Evolutionary conservation across 2,329 filamentous ascomycete genomes (phyloP).

Genomic region (Aphanocladium album): DNA sequence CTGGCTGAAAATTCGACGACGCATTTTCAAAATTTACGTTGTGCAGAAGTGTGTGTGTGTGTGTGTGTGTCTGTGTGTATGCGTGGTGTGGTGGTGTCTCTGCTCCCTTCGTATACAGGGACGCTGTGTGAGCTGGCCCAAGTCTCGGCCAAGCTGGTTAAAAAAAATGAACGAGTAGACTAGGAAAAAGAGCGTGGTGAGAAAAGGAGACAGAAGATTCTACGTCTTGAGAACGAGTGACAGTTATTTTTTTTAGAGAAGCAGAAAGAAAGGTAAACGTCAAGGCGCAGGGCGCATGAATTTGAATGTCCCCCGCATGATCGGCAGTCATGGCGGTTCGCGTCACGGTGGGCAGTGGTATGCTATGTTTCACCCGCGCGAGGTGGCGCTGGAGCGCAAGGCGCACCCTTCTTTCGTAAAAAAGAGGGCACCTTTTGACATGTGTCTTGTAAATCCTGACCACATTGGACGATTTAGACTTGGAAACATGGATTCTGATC

Average conservation of each 20-base stretch:
- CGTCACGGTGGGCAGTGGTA: not conserved
- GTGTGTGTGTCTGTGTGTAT: not conserved
- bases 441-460: not conserved
- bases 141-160: not conserved
- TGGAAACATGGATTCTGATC: not conserved
- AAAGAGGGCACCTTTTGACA: not conserved
- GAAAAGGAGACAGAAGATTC: too few relatives aligned
- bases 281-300: not conserved
- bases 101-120: not conserved
- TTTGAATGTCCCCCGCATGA: not conserved
- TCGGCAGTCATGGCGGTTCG: not conserved
- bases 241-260: not conserved
- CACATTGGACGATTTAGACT: not conserved
- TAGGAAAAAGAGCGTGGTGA: not conserved
- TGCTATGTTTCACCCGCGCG: slow-evolving; percentile 4
- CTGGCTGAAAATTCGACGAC: slow-evolving; percentile 1
- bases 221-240: too few relatives aligned
- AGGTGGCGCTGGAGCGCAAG: not conserved
- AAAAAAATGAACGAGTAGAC: not conserved
- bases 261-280: not conserved
- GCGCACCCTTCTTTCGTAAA: not conserved
- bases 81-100: not conserved
- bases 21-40: not conserved
- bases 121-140: not conserved
- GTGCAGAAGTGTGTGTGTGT: not conserved